These are phyloP conservation scores for Calonectria ilicicola DNA, from an alignment of 2,329 filamentous ascomycete genomes.

Conservation along the genomic window DNA sequence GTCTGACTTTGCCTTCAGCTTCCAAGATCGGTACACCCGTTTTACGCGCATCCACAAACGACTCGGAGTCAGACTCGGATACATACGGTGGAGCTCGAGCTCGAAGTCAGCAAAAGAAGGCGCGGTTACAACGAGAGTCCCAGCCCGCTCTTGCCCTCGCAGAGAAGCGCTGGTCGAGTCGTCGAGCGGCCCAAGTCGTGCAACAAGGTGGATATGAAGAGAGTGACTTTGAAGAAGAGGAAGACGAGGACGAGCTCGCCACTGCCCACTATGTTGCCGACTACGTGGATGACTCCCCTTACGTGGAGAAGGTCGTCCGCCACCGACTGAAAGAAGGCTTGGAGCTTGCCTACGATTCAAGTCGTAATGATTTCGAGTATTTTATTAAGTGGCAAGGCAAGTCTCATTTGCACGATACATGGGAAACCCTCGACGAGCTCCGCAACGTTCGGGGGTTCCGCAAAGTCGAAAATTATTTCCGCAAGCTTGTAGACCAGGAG, in stretches of 20 bases:
- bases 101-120: slow-evolving; percentile 79
- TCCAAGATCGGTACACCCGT: slow-evolving; percentile 71
- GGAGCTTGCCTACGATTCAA: slow-evolving; percentile 68
- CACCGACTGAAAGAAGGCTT: slow-evolving; percentile 81
- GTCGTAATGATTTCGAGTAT: slow-evolving; percentile 85
- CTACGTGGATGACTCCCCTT: slow-evolving; percentile 82
- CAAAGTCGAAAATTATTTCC: slow-evolving; percentile 94
- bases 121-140: slow-evolving; percentile 78
- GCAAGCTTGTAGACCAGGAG: slow-evolving; percentile 84
- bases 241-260: slow-evolving; percentile 68
- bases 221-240: slow-evolving; percentile 73
- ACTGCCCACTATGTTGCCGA: slow-evolving; percentile 78
- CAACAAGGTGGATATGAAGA: slow-evolving; percentile 74
- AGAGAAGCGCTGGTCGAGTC: slow-evolving; percentile 92
- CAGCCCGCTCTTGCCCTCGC: slow-evolving; percentile 75
- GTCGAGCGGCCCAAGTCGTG: slow-evolving; percentile 83
- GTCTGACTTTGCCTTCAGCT: slow-evolving; percentile 53
- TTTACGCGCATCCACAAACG: slow-evolving; percentile 65
- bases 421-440: slow-evolving; percentile 85
- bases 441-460: slow-evolving; percentile 85
- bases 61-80: slow-evolving; percentile 79
- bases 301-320: slow-evolving; percentile 91
- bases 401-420: slow-evolving; percentile 95
- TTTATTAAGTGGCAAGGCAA: slow-evolving; percentile 97
- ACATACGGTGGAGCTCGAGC: slow-evolving; percentile 83